These are phyloP conservation scores for Cystofilobasidium capitatum DNA, from an alignment of 768 basidiomycete genomes.

Conservation along the genomic window DNA sequence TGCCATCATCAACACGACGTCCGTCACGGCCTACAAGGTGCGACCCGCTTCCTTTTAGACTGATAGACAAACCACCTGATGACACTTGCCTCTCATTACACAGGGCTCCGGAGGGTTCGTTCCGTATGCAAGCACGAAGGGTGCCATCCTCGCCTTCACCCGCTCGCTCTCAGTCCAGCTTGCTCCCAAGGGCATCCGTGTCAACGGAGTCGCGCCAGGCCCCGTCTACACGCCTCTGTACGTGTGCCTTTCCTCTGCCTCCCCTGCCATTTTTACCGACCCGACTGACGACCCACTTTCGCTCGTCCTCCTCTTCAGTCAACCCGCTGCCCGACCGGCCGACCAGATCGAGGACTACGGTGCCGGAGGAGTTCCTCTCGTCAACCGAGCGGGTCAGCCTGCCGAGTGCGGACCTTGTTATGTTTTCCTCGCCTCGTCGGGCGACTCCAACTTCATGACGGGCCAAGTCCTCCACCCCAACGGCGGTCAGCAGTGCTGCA, in stretches of 20 bases:
- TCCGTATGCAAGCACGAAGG: conserved; percentile 55
- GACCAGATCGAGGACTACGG: conserved; percentile 48
- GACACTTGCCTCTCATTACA: too few species aligned
- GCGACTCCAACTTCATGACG: background rate
- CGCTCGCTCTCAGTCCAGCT: conserved; percentile 50
- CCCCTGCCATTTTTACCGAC: background rate
- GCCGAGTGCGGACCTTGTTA: conserved; percentile 47
- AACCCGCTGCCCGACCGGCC: conserved; percentile 48
- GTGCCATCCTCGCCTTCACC: conserved; percentile 48
- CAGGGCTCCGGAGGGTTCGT: conserved; percentile 37
- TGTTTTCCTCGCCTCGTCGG: background rate
- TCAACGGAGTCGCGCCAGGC: conserved; percentile 49
- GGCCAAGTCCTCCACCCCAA: conserved; percentile 5
- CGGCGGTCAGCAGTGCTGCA: conserved; percentile 1
- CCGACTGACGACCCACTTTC: background rate
- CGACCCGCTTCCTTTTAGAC: background rate
- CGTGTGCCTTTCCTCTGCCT: background rate
- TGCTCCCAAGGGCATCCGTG: conserved; percentile 51
- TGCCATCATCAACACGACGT: conserved; percentile 55
- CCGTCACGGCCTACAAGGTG: conserved; percentile 48
- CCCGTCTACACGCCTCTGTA: conserved; percentile 46
- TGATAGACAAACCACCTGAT: too few species aligned
- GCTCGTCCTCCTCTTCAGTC: conserved; percentile 43
- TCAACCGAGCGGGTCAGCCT: conserved; percentile 47
- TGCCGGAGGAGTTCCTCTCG: conserved; percentile 17